A percentile compares a stretch with the other conserved stretches of the same genome.
phyloP scores from a whole-genome alignment of 2,329 filamentous ascomycete genomes.

The Fusarium anguioides region DNA sequence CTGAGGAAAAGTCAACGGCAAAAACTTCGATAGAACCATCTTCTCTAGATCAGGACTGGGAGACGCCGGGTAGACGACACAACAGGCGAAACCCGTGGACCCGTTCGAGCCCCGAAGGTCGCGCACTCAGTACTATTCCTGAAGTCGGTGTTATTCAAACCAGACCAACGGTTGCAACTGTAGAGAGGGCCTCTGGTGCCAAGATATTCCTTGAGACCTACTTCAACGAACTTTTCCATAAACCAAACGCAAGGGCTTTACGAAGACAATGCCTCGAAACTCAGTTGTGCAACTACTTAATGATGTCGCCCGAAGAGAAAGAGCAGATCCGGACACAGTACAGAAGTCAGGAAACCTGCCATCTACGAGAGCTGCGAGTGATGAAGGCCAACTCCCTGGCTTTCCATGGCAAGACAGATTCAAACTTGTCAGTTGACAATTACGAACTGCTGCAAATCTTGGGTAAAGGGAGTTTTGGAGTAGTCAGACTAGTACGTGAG shows the following conservation, averaged over 20 bases:
- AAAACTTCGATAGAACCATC: conserved; percentile 52
- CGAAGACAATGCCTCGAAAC: conserved; percentile 52
- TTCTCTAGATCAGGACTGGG: conserved; percentile 39
- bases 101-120: conserved; percentile 52
- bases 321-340: conserved; percentile 67
- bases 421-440: conserved; percentile 46
- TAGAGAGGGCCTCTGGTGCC: conserved; percentile 81
- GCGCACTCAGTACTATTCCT: conserved; percentile 51
- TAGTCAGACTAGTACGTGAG: conserved; percentile 86
- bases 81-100: conserved; percentile 51
- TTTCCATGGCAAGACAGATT: conserved; percentile 7
- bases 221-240: conserved; percentile 76
- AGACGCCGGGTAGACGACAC: conserved; percentile 39
- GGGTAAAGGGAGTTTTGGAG: conserved; percentile 94
- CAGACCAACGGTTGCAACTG: conserved; percentile 63
- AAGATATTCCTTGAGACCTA: conserved; percentile 90
- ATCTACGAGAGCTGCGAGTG: conserved; percentile 78
- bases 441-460: conserved; percentile 86
- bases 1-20: conserved; percentile 45
- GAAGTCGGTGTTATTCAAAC: conserved; percentile 44
- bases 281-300: conserved; percentile 66
- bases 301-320: conserved; percentile 67
- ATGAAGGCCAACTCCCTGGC: conserved; percentile 70
- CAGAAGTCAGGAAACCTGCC: conserved; percentile 73
- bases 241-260: conserved; percentile 50